These are phyloP conservation scores for Ceratocystis smalleyi DNA, from an alignment of 2,329 filamentous ascomycete species.

Conservation along the genomic window DNA sequence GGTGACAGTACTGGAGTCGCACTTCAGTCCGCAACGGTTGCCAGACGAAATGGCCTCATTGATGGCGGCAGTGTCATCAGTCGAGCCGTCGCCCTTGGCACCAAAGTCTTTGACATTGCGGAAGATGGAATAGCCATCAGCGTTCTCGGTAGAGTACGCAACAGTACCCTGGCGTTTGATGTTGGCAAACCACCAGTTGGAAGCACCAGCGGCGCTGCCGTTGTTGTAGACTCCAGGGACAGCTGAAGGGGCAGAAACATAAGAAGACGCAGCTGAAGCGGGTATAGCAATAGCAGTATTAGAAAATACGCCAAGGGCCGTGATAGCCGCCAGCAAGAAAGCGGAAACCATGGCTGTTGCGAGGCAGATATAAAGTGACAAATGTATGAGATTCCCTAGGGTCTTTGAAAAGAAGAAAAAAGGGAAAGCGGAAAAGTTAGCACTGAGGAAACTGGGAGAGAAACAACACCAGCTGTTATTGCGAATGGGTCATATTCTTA, in stretches of 20 bases:
- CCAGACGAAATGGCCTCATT: constrained; percentile 68
- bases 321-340: constrained; percentile 15
- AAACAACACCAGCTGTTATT: background rate
- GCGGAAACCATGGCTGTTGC: constrained; percentile 13
- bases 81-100: constrained; percentile 49
- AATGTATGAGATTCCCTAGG: background rate
- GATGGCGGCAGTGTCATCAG: constrained; percentile 80
- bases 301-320: constrained; percentile 15
- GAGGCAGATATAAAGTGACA: constrained; percentile 7
- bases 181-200: constrained; percentile 55
- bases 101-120: constrained; percentile 66
- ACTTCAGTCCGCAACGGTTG: constrained; percentile 61
- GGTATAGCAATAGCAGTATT: constrained; percentile 13
- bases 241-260: constrained; percentile 13
- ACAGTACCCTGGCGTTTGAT: constrained; percentile 54
- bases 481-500: background rate
- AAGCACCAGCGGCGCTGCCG: constrained; percentile 25
- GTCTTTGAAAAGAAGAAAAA: background rate
- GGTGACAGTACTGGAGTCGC: constrained; percentile 67
- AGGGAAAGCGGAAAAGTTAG: constrained; percentile 3
- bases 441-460: too few species aligned
- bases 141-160: constrained; percentile 37
- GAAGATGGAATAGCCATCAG: constrained; percentile 50
- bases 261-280: constrained; percentile 3
- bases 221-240: constrained; percentile 2